Conservation (phyloP, 768 basidiomycete genomes). For the Chlorophyllum brunneum region DNA sequence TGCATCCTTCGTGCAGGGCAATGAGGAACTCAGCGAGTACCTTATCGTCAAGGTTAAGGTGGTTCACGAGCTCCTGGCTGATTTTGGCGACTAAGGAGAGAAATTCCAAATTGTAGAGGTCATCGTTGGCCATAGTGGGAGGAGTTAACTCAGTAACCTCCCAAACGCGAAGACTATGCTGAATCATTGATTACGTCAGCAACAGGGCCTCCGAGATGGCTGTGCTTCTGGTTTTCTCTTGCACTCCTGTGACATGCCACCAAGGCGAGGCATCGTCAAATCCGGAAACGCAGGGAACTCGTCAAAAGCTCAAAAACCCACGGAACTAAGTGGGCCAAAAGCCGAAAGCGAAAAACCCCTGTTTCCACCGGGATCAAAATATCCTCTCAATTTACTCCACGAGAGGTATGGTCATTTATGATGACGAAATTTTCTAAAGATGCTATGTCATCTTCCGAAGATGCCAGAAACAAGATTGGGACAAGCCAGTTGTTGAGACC, state of each 20-base stretch:
- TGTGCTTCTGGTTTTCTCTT: not conserved
- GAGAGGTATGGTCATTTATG: constrained; percentile 53
- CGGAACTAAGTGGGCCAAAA: constrained; percentile 36
- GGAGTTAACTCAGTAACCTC: not conserved
- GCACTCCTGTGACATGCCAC: constrained; percentile 44
- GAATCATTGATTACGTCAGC: not conserved
- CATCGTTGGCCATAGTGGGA: constrained; percentile 56
- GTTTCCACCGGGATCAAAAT: constrained; percentile 84
- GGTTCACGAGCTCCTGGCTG: constrained; percentile 89
- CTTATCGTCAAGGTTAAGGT: constrained; percentile 83
- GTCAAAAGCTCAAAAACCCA: constrained; percentile 44
- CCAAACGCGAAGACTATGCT: not conserved
- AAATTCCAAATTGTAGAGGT: constrained; percentile 90
- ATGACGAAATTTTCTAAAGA: not conserved
- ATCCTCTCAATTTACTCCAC: constrained; percentile 71
- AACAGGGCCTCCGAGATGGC: no score
- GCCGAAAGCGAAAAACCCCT: constrained; percentile 33
- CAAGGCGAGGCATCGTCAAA: constrained; percentile 75
- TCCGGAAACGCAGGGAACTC: constrained; percentile 91
- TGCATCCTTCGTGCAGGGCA: constrained; percentile 79
- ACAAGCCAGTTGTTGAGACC: constrained; percentile 75
- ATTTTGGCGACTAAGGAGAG: constrained; percentile 90
- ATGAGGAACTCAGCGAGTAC: constrained; percentile 95
- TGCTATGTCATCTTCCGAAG: constrained; percentile 29
- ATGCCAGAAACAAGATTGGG: constrained; percentile 90